Base-by-base conservation (phyloP, 768 basidiomycete genomes). In the Rhodotorula toruloides region DNA sequence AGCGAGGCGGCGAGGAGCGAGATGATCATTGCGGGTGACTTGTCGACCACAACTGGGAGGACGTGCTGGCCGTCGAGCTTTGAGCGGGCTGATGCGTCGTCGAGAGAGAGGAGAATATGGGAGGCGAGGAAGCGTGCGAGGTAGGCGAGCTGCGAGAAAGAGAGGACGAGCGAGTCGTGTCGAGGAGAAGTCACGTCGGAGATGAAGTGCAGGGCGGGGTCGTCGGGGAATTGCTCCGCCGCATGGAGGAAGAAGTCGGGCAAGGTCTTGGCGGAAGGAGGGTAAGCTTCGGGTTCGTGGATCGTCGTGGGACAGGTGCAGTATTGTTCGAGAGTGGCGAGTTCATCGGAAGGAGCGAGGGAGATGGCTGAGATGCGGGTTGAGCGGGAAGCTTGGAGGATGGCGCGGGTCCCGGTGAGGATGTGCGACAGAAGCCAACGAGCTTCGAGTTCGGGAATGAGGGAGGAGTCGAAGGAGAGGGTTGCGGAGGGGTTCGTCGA, bases 381-480 rank as follows among this genome's bases (percentile, higher is more conserved):
- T 4, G n/a, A 2, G 10, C 44, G 29, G 0, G 21, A 10, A 21
- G 42, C 19, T 2, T 14, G 10, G 16, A 40, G 22, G 43, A 70
- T 47, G 22, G 40, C 50, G 9, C 11, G 0, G 25, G 50, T 8
- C 1, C 50, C 46, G 25, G 54, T 43, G 0, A 16, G 12, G 32
- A 71, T 27, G 62, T 71, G 70, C 17, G 54, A 34, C 42, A 67
- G 54, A 40, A 71, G 64, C 70, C 70, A 71, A 5, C 31, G 14
- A 13, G 70, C 70, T n/a, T 71, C 70, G 49, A 63, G 62, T 0
- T 19, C 14, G 8, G 65, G 50, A 7, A 71, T 36, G 44, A 67
- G n/a, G 16, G 49, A 11, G 3, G 49, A 2, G 50, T 71, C 70
- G 65, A 32, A 61, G 4, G 43, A 25, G 49, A 71, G 62, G 27